Conservation (phyloP, 2,329 filamentous ascomycete genomes). For the Dothistroma pini region DNA sequence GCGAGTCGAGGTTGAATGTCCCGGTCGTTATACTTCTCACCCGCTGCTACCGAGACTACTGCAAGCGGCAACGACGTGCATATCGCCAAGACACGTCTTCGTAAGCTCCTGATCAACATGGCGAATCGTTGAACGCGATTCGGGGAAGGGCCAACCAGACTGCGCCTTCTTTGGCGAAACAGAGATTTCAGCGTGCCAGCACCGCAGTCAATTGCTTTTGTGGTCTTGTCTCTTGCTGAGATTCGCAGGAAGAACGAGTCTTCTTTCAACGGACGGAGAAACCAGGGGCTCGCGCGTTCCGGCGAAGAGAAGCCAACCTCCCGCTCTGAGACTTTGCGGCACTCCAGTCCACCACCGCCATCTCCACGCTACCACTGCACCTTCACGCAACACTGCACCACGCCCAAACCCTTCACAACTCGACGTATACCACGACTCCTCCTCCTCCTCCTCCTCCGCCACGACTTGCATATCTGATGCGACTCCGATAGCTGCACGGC, state of each 20-base stretch:
- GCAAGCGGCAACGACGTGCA: neutral
- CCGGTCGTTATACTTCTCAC: neutral
- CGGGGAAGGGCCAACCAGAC: neutral
- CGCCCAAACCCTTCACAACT: neutral
- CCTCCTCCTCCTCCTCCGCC: neutral
- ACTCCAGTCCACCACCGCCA: neutral
- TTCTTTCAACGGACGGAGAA: neutral
- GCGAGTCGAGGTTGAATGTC: neutral
- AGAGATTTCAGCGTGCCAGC: neutral
- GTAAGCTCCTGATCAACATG: neutral
- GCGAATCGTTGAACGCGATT: neutral
- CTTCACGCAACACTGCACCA: neutral
- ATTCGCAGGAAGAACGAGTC: neutral
- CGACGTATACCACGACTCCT: neutral
- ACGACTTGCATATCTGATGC: constrained; percentile 8
- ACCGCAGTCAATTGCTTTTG: neutral
- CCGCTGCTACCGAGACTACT: neutral
- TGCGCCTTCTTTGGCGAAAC: neutral
- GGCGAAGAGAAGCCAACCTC: neutral
- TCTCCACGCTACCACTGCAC: neutral
- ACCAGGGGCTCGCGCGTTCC: constrained; percentile 2
- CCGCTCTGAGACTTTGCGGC: constrained; percentile 6
- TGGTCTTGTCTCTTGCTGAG: neutral
- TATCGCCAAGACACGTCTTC: neutral
- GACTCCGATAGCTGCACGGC: constrained; percentile 8